These are phyloP conservation scores for Porphyrellus sp. DNA, from an alignment of 1,284 basidiomycete genomes.

Conservation along the genomic window DNA sequence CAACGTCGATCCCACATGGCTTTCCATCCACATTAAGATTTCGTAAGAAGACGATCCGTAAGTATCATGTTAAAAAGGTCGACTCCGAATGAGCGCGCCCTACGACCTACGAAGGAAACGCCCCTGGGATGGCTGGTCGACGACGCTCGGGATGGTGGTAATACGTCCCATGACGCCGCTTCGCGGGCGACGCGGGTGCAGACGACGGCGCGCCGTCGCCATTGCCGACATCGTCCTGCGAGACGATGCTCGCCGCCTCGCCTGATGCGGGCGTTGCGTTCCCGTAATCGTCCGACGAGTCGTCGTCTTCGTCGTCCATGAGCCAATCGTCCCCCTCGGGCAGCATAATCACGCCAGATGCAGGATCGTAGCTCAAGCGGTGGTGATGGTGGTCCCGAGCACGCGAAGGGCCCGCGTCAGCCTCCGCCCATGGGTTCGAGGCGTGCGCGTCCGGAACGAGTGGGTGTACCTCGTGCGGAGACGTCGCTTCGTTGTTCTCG, in stretches of 20 bases:
- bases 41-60: too few species aligned
- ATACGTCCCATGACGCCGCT: conserved; percentile 31
- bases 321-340: conserved; percentile 77
- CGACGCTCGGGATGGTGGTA: conserved; percentile 37
- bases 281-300: conserved; percentile 34
- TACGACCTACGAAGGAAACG: conserved; percentile 23
- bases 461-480: conserved; percentile 11
- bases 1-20: too few species aligned
- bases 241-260: conserved; percentile 16
- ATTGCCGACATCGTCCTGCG: conserved; percentile 26
- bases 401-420: conserved; percentile 21
- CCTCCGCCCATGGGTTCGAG: conserved; percentile 58
- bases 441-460: conserved; percentile 20
- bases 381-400: conserved; percentile 41
- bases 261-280: conserved; percentile 20
- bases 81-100: neutral
- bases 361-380: conserved; percentile 73
- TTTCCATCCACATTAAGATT: too few species aligned
- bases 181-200: conserved; percentile 24
- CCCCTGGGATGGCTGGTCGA: conserved; percentile 26
- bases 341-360: conserved; percentile 79
- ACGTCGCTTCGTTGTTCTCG: conserved; percentile 2
- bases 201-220: conserved; percentile 1
- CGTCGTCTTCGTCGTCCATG: conserved; percentile 37
- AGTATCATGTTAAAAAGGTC: too few species aligned